A percentile compares a stretch with the other conserved stretches of the same genome.
These are phyloP conservation scores for Mychonastes homosphaera DNA, from an alignment of 139 green algal species.

Conservation along the genomic window DNA sequence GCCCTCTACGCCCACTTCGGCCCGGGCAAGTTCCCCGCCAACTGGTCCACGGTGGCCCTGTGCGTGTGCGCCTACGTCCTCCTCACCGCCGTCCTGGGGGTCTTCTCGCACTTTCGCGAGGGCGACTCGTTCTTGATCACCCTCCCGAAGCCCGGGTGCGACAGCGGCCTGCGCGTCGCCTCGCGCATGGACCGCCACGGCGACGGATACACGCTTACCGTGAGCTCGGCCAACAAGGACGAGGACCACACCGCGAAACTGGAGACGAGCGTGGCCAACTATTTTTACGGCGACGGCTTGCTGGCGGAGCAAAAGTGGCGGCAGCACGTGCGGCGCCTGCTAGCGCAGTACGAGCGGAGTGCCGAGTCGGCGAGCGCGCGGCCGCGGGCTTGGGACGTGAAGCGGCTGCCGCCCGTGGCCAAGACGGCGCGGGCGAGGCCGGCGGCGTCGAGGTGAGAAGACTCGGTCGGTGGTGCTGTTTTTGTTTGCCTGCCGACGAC, in stretches of 20 bases:
- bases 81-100: slow-evolving; percentile 38
- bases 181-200: slow-evolving; percentile 26
- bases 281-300: slow-evolving; percentile 40
- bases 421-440: too few relatives aligned
- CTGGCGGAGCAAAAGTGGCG: slow-evolving; percentile 27
- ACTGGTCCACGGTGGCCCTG: slow-evolving; percentile 37
- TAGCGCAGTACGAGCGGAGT: slow-evolving; percentile 14
- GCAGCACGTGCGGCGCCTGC: slow-evolving; percentile 21
- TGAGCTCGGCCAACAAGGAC: slow-evolving; percentile 21
- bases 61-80: slow-evolving; percentile 53
- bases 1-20: slow-evolving; percentile 67
- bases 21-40: slow-evolving; percentile 51
- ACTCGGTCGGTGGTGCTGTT: too few relatives aligned
- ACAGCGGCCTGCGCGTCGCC: slow-evolving; percentile 23
- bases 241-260: slow-evolving; percentile 5
- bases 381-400: too few relatives aligned
- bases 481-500: too few relatives aligned
- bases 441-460: too few relatives aligned
- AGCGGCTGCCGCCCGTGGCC: too few relatives aligned
- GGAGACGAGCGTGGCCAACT: slow-evolving; percentile 22
- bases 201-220: slow-evolving; percentile 31
- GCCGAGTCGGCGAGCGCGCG: too few relatives aligned
- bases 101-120: slow-evolving; percentile 40
- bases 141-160: slow-evolving; percentile 15
- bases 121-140: slow-evolving; percentile 51